Conservation (phyloP, 75 land plant species). For the Cryptomeria japonica region DNA sequence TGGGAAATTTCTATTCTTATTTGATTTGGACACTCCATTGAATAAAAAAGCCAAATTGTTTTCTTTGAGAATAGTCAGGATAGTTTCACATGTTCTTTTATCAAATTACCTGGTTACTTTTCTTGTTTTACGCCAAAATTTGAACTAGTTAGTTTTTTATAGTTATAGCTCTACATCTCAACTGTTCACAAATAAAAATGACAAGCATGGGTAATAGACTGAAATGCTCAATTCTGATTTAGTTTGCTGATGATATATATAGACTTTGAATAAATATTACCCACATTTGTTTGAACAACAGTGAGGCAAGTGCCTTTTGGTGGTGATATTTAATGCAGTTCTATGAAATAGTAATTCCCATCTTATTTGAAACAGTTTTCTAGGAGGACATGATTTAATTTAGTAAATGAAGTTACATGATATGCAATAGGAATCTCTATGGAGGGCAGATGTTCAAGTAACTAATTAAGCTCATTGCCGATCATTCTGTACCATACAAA, state of each 20-base stretch:
- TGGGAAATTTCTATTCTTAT: background rate
- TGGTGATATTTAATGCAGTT: background rate
- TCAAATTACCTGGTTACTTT: background rate
- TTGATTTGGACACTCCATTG: background rate
- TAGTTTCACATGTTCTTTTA: background rate
- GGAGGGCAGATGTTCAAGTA: background rate
- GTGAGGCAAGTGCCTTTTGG: background rate
- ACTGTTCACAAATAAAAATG: background rate
- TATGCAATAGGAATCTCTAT: background rate
- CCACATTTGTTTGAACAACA: background rate
- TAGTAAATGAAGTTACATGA: background rate
- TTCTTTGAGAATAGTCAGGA: background rate
- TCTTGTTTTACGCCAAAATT: background rate
- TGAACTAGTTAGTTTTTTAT: background rate
- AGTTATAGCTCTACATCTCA: background rate
- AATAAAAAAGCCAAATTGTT: background rate
- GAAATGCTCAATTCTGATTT: background rate
- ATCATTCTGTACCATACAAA: conserved; percentile 4
- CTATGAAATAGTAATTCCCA: background rate
- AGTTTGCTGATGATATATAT: background rate
- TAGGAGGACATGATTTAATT: background rate
- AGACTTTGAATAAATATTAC: background rate
- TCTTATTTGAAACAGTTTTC: background rate
- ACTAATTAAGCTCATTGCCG: background rate
- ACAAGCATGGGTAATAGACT: background rate